Conservation (phyloP, 2,329 filamentous ascomycete species). For the Clarireedia hainanense region DNA sequence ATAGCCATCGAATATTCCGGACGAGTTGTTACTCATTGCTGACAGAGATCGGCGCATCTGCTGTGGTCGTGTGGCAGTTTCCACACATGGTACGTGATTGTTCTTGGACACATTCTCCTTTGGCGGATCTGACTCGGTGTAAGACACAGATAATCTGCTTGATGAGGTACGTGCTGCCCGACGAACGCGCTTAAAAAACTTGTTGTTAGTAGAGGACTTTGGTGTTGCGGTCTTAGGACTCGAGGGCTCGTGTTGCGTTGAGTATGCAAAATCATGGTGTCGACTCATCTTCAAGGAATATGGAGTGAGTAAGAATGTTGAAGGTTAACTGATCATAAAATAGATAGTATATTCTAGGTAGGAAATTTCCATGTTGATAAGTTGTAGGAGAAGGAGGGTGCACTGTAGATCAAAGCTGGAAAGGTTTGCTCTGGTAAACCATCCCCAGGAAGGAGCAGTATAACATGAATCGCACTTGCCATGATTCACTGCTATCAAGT, state of each 20-base stretch:
- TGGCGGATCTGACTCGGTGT: neutral
- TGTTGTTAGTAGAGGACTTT: neutral
- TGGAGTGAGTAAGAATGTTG: neutral
- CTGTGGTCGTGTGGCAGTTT: constrained; percentile 2
- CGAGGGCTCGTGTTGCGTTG: constrained; percentile 1
- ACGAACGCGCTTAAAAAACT: constrained; percentile 2
- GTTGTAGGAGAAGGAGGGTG: too few species aligned
- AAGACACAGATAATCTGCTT: constrained; percentile 3
- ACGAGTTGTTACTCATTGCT: constrained; percentile 18
- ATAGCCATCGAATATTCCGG: constrained; percentile 11
- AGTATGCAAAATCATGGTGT: constrained; percentile 1
- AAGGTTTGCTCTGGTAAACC: too few species aligned
- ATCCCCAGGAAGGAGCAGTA: too few species aligned
- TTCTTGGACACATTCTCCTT: constrained; percentile 16
- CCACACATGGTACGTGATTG: constrained; percentile 21
- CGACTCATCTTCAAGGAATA: constrained; percentile 1
- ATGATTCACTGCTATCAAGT: too few species aligned
- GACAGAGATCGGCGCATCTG: constrained; percentile 19
- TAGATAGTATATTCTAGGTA: neutral
- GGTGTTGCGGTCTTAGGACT: neutral
- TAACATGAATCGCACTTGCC: too few species aligned
- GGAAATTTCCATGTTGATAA: too few species aligned
- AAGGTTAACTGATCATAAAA: neutral
- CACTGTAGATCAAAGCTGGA: too few species aligned
- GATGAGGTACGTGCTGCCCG: constrained; percentile 5